Conservation (phyloP, 495 filamentous ascomycete genomes). For the Stereocaulon alpinum region DNA sequence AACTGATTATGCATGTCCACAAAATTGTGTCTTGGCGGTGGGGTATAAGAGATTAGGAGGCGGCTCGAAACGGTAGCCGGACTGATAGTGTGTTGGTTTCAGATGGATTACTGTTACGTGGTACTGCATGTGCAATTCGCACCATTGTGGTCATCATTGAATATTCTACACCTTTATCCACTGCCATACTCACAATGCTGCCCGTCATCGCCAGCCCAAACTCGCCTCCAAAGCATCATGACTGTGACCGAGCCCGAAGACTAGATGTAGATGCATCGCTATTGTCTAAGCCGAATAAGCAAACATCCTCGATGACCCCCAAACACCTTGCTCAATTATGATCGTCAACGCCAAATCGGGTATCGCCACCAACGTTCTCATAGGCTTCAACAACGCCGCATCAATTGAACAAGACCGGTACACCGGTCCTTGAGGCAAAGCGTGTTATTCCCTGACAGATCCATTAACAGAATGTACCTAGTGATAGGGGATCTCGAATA, state of each 20-base stretch:
- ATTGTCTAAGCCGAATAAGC: background rate
- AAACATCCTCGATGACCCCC: background rate
- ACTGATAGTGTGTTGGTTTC: background rate
- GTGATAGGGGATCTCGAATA: background rate
- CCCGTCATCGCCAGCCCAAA: background rate
- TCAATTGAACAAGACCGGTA: background rate
- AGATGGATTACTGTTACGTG: background rate
- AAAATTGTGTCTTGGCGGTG: slow-evolving; percentile 5
- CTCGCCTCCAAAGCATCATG: background rate
- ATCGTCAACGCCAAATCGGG: slow-evolving; percentile 10
- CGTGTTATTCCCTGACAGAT: slow-evolving; percentile 10
- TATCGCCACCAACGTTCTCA: slow-evolving; percentile 3
- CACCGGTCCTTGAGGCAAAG: background rate
- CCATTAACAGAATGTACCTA: background rate
- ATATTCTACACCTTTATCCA: background rate
- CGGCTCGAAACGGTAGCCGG: background rate
- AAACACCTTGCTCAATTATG: slow-evolving; percentile 6
- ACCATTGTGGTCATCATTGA: background rate
- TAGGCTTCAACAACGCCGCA: background rate
- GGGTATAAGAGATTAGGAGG: slow-evolving; percentile 2
- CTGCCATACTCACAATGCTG: background rate
- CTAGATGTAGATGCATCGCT: background rate
- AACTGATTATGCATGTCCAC: slow-evolving; percentile 4
- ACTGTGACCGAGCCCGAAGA: background rate
- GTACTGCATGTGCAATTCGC: background rate